phyloP scores from a whole-genome alignment of 257 asterid species.

The Nicotiana attenuata region DNA sequence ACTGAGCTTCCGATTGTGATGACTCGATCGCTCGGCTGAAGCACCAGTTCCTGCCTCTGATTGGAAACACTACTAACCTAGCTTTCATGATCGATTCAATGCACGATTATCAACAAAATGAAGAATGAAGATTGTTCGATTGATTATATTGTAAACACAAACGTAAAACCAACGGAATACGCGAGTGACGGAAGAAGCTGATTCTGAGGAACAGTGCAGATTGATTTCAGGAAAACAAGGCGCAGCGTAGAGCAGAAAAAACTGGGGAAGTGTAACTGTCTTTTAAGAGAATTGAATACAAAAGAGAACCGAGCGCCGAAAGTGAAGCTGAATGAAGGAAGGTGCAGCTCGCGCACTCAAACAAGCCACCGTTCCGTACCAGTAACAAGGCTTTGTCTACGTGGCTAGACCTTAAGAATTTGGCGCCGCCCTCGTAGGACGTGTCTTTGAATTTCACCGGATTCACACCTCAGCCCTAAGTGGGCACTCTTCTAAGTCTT shows the following conservation, averaged over 20 bases:
- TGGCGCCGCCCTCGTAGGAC: background rate
- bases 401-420: background rate
- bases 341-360: background rate
- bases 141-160: background rate
- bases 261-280: background rate
- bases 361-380: too few species aligned
- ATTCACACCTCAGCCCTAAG: background rate
- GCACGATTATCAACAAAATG: background rate
- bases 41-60: constrained; percentile 91
- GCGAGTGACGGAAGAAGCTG: background rate
- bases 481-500: too few species aligned
- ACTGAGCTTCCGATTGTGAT: constrained; percentile 33
- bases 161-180: background rate
- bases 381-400: background rate
- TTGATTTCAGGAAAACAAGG: background rate
- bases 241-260: background rate
- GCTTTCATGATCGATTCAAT: constrained; percentile 53
- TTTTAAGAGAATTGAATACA: background rate
- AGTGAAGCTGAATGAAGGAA: background rate
- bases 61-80: constrained; percentile 75
- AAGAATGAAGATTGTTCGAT: background rate
- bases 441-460: background rate
- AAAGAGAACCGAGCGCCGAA: background rate
- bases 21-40: constrained; percentile 75
- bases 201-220: background rate